Evolutionary conservation across 1,139 yeast genomes (phyloP).

Genomic region (Scheffersomyces segobiensis): DNA sequence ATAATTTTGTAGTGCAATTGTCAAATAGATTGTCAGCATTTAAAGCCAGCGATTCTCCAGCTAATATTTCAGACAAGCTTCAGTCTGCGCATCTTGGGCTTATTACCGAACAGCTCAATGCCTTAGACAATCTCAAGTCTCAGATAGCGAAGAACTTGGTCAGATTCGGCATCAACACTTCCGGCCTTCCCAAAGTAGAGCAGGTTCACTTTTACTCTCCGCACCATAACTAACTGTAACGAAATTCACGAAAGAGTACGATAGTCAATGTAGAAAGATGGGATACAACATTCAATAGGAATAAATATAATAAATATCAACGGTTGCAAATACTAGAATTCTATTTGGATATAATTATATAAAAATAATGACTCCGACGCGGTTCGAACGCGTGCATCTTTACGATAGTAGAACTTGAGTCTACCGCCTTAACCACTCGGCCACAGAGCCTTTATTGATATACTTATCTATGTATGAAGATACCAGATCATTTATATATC

Average conservation of each 20-base stretch:
- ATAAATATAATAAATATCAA: too few species aligned
- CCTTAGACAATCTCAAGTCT: conserved; percentile 23
- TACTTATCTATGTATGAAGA: too few species aligned
- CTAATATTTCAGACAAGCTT: conserved; percentile 14
- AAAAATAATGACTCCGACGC: conserved; percentile 1
- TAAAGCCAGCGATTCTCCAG: conserved; percentile 5
- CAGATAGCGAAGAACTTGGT: conserved; percentile 18
- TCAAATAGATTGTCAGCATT: conserved; percentile 22
- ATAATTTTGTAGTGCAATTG: conserved; percentile 26
- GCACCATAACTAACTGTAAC: neutral
- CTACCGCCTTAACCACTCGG: conserved; percentile 1
- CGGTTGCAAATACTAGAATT: too few species aligned
- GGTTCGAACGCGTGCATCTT: conserved; percentile 1
- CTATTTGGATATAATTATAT: too few species aligned
- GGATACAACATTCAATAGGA: too few species aligned
- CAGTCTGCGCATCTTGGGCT: conserved; percentile 29
- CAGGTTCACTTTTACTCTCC: neutral
- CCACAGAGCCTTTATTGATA: neutral
- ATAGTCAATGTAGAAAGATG: neutral
- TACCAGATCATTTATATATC: too few species aligned
- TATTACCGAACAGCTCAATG: conserved; percentile 27
- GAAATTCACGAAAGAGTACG: neutral
- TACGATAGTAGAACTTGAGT: conserved; percentile 1
- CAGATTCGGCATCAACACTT: conserved; percentile 8
- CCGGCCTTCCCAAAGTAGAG: neutral